Percentiles rank a stretch among this genome's conserved stretches.
Evolutionary conservation across 169 alveolate genomes (phyloP).

Genomic region (Plasmodium vinckei): DNA sequence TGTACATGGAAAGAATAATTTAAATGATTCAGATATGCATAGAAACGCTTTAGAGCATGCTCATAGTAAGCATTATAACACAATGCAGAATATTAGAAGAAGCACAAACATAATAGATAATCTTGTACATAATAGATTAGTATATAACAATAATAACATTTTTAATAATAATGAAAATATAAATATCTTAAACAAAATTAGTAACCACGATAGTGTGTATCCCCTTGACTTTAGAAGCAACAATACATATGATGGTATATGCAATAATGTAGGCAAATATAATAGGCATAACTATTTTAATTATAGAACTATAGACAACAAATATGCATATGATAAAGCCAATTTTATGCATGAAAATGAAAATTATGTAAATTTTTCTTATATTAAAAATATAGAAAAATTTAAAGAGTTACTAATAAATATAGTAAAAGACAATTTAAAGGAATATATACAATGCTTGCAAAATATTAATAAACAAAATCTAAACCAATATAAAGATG

Average conservation of each 20-base stretch:
- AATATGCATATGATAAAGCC: conserved; percentile 18
- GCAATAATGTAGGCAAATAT: conserved; percentile 17
- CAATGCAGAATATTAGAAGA: conserved; percentile 8
- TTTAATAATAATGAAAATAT: conserved; percentile 5
- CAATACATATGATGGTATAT: conserved; percentile 19
- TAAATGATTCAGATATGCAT: background rate
- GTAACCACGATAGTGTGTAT: conserved; percentile 21
- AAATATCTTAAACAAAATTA: conserved; percentile 16
- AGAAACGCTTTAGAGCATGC: conserved; percentile 30
- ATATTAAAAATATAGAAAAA: conserved; percentile 38
- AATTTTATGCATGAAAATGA: conserved; percentile 16
- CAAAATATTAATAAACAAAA: conserved; percentile 53
- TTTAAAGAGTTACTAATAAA: conserved; percentile 56
- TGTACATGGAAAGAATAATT: conserved; percentile 11
- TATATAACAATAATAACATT: background rate
- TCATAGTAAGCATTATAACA: conserved; percentile 5
- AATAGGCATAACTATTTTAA: conserved; percentile 19
- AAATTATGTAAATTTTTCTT: conserved; percentile 10
- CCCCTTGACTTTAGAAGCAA: conserved; percentile 16
- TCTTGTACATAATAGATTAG: conserved; percentile 9
- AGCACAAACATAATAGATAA: conserved; percentile 8
- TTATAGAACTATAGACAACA: conserved; percentile 19
- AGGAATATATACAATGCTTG: conserved; percentile 62
- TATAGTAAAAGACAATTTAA: conserved; percentile 54
- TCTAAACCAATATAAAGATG: conserved; percentile 35